phyloP scores from a whole-genome alignment of 2,329 filamentous ascomycete genomes.

The Ambrosiella xylebori region DNA sequence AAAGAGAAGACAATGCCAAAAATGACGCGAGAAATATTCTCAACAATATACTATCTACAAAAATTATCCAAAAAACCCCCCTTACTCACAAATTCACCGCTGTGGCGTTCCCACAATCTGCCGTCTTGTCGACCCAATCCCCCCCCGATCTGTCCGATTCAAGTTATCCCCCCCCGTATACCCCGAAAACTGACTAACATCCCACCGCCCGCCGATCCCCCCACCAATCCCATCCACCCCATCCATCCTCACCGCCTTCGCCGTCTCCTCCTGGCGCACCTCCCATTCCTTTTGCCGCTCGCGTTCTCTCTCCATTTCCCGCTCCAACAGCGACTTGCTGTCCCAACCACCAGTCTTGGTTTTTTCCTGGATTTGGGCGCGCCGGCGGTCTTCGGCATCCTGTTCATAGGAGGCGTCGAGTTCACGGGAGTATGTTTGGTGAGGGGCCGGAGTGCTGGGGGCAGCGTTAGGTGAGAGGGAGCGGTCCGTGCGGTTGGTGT shows the following conservation, averaged over 20 bases:
- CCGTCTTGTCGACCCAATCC: slow-evolving; percentile 52
- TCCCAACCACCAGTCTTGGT: slow-evolving; percentile 48
- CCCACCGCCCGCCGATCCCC: slow-evolving; percentile 54
- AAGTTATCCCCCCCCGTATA: slow-evolving; percentile 60
- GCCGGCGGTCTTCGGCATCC: slow-evolving; percentile 43
- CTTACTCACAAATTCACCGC: not conserved
- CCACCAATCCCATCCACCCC: slow-evolving; percentile 46
- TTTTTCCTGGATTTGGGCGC: slow-evolving; percentile 38
- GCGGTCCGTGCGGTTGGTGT: slow-evolving; percentile 34
- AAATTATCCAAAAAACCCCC: not conserved
- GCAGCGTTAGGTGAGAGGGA: slow-evolving; percentile 34
- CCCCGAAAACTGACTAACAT: slow-evolving; percentile 58
- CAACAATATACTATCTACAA: not conserved
- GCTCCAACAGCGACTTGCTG: slow-evolving; percentile 54
- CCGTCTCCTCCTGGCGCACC: slow-evolving; percentile 49
- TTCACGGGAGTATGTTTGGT: slow-evolving; percentile 37
- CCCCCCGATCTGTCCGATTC: slow-evolving; percentile 42
- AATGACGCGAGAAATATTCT: not conserved
- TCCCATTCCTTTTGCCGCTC: slow-evolving; percentile 69
- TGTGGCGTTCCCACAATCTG: slow-evolving; percentile 58
- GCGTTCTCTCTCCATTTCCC: slow-evolving; percentile 66
- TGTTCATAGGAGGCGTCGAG: slow-evolving; percentile 42
- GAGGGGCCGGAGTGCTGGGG: slow-evolving; percentile 26
- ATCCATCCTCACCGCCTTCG: slow-evolving; percentile 34
- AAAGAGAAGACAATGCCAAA: not conserved